Base-by-base conservation (phyloP, 1,284 basidiomycete genomes). In the Fomitopsis schrenkii region DNA sequence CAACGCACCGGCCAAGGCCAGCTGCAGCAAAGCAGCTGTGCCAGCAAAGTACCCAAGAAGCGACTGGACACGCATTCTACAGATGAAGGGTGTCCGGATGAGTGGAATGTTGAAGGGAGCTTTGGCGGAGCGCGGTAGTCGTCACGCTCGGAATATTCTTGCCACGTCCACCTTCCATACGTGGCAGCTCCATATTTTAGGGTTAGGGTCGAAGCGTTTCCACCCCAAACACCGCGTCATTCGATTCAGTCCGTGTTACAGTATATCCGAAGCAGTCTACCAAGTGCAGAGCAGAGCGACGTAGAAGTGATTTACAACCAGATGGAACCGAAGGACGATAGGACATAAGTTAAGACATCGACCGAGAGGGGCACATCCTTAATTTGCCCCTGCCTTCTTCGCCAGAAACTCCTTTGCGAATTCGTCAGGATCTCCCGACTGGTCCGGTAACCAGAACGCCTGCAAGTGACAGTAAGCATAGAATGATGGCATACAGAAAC, bases 391-490 rank as follows among this genome's bases (percentile, higher is more conserved):
- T 15, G 53, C 59, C 61, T 68, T 68, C 66, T 76, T 82, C 60
- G 76, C 79, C 46, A 83, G 66, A 30, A 83, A 66, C 53, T 83
- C 82, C 63, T 77, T 83, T 5, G 81, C 82, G 14, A 81, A 68
- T 45, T 85, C 82, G 36, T 81, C 79, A 2, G 72, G 77, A 62
- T 83, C 81, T 1, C 72, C 76, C 40, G 80, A 76, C 59, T 80
- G 79, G 69, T 93, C 91, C 7, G 91, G 91, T 55, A 93, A 74
- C 92, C 92, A 94, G 71, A 94, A 91, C 1, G 91, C 89, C 92
- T 93, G 63, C 8, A 70, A 59, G 56, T 61, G 64, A 63, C 48
- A 59, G 66, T 54, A 15, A 52, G 52, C 30, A 50, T 28, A n/a
- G 54, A 36, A 58, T 5, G 17, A 10, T 40, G 38, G 30, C 30